These are phyloP conservation scores for Sclerotinia nivalis DNA, from an alignment of 2,329 filamentous ascomycete species.

Conservation along the genomic window DNA sequence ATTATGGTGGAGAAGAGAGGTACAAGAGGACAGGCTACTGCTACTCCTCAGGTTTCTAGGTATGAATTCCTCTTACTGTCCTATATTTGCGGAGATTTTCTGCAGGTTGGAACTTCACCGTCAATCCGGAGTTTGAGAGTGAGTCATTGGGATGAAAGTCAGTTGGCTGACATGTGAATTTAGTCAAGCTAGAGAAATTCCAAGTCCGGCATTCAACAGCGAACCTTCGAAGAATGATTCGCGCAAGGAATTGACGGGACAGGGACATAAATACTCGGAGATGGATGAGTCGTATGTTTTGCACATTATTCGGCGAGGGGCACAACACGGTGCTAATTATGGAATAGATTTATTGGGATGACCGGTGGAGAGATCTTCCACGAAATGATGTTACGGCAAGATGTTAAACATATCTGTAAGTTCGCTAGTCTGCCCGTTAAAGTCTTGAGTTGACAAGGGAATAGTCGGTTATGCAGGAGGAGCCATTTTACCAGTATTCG, in stretches of 20 bases:
- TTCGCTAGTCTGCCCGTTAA: conserved; percentile 38
- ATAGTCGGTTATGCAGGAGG: conserved; percentile 87
- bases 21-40: conserved; percentile 51
- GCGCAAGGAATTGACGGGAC: conserved; percentile 54
- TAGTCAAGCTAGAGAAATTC: conserved; percentile 58
- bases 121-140: not conserved
- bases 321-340: conserved; percentile 10
- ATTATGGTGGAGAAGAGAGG: conserved; percentile 23
- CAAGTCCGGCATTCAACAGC: conserved; percentile 63
- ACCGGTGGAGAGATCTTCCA: conserved; percentile 97
- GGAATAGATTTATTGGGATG: conserved; percentile 80
- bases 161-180: conserved; percentile 11
- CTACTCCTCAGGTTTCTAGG: conserved; percentile 39
- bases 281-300: conserved; percentile 78
- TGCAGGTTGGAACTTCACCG: not conserved
- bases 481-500: conserved; percentile 95
- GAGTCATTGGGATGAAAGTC: conserved; percentile 6
- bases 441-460: conserved; percentile 27
- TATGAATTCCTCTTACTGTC: conserved; percentile 30
- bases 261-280: conserved; percentile 58
- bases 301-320: conserved; percentile 23
- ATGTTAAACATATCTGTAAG: conserved; percentile 92
- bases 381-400: conserved; percentile 96
- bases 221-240: conserved; percentile 44
- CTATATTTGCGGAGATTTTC: too few relatives aligned